Evolutionary conservation across 2,329 filamentous ascomycete species (phyloP).

Genomic region (Ampelomyces quisqualis): DNA sequence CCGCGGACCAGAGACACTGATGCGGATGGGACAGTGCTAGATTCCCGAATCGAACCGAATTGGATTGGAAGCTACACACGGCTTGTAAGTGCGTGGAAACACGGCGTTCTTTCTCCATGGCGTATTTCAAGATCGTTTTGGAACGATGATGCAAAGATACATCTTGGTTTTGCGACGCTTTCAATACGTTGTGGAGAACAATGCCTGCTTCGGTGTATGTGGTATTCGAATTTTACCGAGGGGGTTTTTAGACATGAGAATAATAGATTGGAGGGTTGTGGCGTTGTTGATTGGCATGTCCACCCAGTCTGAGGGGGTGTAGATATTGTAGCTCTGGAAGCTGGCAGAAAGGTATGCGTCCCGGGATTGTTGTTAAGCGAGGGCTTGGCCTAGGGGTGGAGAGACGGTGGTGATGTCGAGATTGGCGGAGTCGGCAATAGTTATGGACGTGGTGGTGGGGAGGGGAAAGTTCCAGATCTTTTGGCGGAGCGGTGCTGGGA

Average conservation of each 20-base stretch:
- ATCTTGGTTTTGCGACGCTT: too few species aligned
- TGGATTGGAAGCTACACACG: neutral
- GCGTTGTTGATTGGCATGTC: constrained; percentile 9
- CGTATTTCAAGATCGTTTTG: too few species aligned
- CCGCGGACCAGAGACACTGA: neutral
- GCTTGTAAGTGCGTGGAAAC: too few species aligned
- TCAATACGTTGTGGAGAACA: too few species aligned
- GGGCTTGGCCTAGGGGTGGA: constrained; percentile 7
- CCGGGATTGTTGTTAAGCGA: constrained; percentile 10
- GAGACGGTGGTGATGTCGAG: constrained; percentile 10
- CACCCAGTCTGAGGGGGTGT: constrained; percentile 10
- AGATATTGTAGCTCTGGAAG: constrained; percentile 7
- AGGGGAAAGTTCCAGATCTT: neutral
- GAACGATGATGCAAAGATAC: too few species aligned
- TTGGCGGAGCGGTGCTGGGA: constrained; percentile 1
- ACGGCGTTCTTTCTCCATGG: too few species aligned
- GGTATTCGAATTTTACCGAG: constrained; percentile 8
- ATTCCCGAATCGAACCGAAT: neutral
- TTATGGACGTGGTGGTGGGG: neutral
- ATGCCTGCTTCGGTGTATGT: too few species aligned
- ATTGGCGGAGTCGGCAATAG: constrained; percentile 1
- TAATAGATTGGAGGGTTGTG: constrained; percentile 11
- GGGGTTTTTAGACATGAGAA: constrained; percentile 5
- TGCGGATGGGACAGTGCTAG: neutral
- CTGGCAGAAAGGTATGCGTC: constrained; percentile 5